Evolutionary conservation across 495 filamentous ascomycete genomes (phyloP).

Genomic region (Lentithecium fluviatile): DNA sequence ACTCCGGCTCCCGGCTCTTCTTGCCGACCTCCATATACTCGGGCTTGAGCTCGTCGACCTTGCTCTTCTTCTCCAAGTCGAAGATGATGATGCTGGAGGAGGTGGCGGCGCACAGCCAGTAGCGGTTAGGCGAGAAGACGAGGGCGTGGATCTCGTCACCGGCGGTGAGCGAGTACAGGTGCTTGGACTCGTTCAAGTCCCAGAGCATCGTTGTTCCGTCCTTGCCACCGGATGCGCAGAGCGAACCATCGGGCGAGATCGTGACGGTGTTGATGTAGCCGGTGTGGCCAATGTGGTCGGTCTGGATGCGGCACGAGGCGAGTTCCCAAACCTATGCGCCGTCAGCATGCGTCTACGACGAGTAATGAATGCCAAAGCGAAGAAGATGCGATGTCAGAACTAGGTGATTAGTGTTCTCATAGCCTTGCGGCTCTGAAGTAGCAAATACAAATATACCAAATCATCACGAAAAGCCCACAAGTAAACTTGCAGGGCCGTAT

Average conservation of each 20-base stretch:
- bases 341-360: slow-evolving; percentile 11
- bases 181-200: slow-evolving; percentile 99
- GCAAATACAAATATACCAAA: slow-evolving; percentile 94
- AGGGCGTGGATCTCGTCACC: slow-evolving; percentile 99
- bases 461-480: slow-evolving; percentile 70
- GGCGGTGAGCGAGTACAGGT: slow-evolving; percentile 99
- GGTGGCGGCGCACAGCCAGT: slow-evolving; percentile 99
- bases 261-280: slow-evolving; percentile 99
- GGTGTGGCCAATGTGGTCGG: slow-evolving; percentile 99
- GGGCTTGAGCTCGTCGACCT: slow-evolving; percentile 99
- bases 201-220: slow-evolving; percentile 99
- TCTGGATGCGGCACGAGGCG: slow-evolving; percentile 97
- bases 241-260: slow-evolving; percentile 98
- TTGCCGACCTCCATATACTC: slow-evolving; percentile 95
- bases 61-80: slow-evolving; percentile 99
- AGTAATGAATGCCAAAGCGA: not conserved
- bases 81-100: slow-evolving; percentile 99
- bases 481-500: slow-evolving; percentile 8
- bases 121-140: slow-evolving; percentile 99
- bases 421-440: slow-evolving; percentile 98
- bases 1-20: slow-evolving; percentile 99
- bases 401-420: slow-evolving; percentile 97
- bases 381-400: slow-evolving; percentile 68
- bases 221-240: slow-evolving; percentile 99
- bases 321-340: slow-evolving; percentile 90